Conservation (phyloP, 2,329 filamentous ascomycete genomes). For the Hymenotorrendiella dingleyae region DNA sequence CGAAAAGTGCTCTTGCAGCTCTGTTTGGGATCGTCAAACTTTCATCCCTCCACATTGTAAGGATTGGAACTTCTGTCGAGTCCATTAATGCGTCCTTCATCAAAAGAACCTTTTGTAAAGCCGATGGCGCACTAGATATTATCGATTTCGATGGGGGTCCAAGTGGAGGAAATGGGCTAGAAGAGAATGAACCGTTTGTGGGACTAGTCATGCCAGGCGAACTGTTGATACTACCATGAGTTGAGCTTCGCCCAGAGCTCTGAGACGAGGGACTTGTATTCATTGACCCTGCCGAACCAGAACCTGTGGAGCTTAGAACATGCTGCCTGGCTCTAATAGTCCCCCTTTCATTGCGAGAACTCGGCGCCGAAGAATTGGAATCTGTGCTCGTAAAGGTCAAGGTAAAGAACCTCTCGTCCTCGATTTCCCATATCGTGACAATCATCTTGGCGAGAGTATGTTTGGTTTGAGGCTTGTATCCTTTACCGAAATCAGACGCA, state of each 20-base stretch:
- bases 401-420: slow-evolving; percentile 65
- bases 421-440: slow-evolving; percentile 66
- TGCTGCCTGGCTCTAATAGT: slow-evolving; percentile 12
- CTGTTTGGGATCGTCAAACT: slow-evolving; percentile 69
- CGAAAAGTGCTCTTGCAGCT: slow-evolving; percentile 43
- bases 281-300: too few relatives aligned
- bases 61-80: slow-evolving; percentile 66
- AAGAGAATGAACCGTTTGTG: slow-evolving; percentile 44
- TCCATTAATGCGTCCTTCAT: slow-evolving; percentile 76
- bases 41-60: slow-evolving; percentile 78
- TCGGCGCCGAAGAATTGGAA: slow-evolving; percentile 30
- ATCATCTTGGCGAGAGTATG: slow-evolving; percentile 66
- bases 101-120: slow-evolving; percentile 65
- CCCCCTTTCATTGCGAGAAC: too few relatives aligned
- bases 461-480: slow-evolving; percentile 26
- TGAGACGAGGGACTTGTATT: slow-evolving; percentile 26
- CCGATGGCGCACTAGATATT: slow-evolving; percentile 53
- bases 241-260: slow-evolving; percentile 22
- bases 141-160: slow-evolving; percentile 55
- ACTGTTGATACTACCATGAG: slow-evolving; percentile 20
- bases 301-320: slow-evolving; percentile 13
- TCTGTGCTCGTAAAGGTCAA: slow-evolving; percentile 65
- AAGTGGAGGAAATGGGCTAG: slow-evolving; percentile 58
- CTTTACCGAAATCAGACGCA: slow-evolving; percentile 10
- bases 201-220: slow-evolving; percentile 44